Base-by-base conservation (phyloP, 1,284 basidiomycete genomes). In the Rhodofomes roseus region DNA sequence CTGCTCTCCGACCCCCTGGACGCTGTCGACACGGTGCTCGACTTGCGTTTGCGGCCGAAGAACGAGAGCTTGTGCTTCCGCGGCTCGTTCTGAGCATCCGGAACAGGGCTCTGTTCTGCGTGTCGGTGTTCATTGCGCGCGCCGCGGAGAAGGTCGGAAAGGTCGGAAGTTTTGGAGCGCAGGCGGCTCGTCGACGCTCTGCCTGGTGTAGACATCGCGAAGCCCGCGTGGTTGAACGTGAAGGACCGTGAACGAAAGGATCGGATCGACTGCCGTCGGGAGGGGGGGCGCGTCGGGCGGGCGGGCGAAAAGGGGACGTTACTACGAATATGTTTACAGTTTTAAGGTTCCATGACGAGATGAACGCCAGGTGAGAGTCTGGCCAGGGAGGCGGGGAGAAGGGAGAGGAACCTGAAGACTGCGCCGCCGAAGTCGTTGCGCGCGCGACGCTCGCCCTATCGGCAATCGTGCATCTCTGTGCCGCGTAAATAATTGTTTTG, bases 161-260 rank as follows among this genome's bases (percentile, higher is more conserved):
- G 55, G 62, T 74, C 74, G n/a, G 73, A 70, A 0, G 74, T 75
- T 58, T 72, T 71, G 6, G 73, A 70, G 56, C 73, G 72, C 27
- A 70, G 59, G 48, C 67, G 69, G 3, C 62, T 63, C 20, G 68
- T 48, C 4, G 68, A 63, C 8, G 68, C 61, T 23, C 62, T 59
- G 18, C 60, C 56, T 55, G 50, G n/a, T 14, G 68, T 57, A 16
- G 68, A 57, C 66, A 65, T 69, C 57, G 65, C 62, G 48, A 55
- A 40, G 44, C 36, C 20, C 36, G 56, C 37, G 44, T 25, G 31
- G 31, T 4, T 4, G 31, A 34, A 40, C 23, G 36, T 50, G 46
- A 58, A 50, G 22, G 60, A 55, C 48, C 40, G 56, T 57, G 52
- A 39, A 43, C 23, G 27, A 44, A n/a, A 22, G 4, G 41, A 39